Percentiles rank a stretch among this genome's conserved stretches.
Conservation (phyloP, 495 filamentous ascomycete genomes). For the Penicillium pancosmium region DNA sequence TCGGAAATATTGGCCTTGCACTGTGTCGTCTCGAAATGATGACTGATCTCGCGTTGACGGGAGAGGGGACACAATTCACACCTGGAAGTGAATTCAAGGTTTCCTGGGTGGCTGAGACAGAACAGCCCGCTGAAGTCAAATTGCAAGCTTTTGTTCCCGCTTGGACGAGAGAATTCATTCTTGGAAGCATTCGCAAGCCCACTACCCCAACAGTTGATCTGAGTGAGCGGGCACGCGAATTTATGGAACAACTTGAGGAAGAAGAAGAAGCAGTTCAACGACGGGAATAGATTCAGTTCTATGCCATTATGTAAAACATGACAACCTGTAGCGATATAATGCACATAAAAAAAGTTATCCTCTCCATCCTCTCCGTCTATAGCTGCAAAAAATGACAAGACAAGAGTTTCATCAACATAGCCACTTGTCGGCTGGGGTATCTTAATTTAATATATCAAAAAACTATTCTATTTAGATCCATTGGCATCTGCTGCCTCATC, state of each 20-base stretch:
- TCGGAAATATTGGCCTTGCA: slow-evolving; percentile 87
- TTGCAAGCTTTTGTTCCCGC: slow-evolving; percentile 86
- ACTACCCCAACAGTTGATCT: slow-evolving; percentile 20
- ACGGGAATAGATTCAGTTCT: slow-evolving; percentile 21
- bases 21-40: slow-evolving; percentile 87
- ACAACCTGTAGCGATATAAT: slow-evolving; percentile 21
- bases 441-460: slow-evolving; percentile 19
- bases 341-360: slow-evolving; percentile 5
- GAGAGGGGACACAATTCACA: slow-evolving; percentile 57
- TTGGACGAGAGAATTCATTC: slow-evolving; percentile 62
- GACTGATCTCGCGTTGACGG: slow-evolving; percentile 71
- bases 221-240: slow-evolving; percentile 38
- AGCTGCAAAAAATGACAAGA: neutral
- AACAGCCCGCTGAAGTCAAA: slow-evolving; percentile 51
- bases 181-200: slow-evolving; percentile 32
- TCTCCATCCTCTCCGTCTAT: neutral
- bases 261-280: slow-evolving; percentile 35
- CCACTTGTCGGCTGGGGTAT: slow-evolving; percentile 17
- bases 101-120: slow-evolving; percentile 44
- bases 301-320: slow-evolving; percentile 31
- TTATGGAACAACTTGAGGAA: slow-evolving; percentile 45
- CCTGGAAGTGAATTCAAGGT: slow-evolving; percentile 59
- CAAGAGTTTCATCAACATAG: neutral
- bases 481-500: slow-evolving; percentile 53
- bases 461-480: slow-evolving; percentile 2